Evolutionary conservation across 768 basidiomycete genomes (phyloP), one percentile per base, ranked within the genome.

Genomic region (Suillus americanus): DNA sequence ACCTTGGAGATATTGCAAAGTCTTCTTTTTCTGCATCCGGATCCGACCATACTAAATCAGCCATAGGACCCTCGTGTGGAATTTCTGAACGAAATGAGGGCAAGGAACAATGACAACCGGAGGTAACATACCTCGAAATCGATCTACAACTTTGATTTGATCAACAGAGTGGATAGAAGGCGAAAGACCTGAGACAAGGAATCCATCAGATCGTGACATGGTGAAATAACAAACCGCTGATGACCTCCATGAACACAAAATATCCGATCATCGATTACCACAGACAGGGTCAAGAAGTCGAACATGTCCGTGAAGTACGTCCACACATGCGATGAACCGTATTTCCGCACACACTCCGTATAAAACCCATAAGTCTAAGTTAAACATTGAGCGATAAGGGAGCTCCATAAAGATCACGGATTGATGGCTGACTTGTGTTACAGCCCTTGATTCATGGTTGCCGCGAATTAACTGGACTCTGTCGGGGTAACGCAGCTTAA

Each of bases 241-340:
- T 60, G 67, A 94, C 97, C 97, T 71, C 97, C 97, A 70, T 99
- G 97, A 12, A 99, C 97, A 71, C 97, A 99, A 77, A 99, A 98
- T 84, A 99, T 98, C 72, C 89, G 90, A 81, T 99, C 95, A 79
- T 99, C 97, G 71, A 99, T 98, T 66, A 99, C 97, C 63, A 97
- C 96, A 40, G 94, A 95, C 63, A 99, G 82, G 13, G 97, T 99
- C 69, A 99, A 79, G 81, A 95, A 99, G 81, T 99, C 97, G 78
- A 99, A 99, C 97, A 99, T 97, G 79, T 99, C 97, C 65, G 97
- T 99, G 73, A 99, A 99, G 78, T 99, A 98, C 33, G 94, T 95
- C 97, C 97, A 99, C 40, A 98, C 97, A 70, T 92, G 90, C 38
- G 95, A 89, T 2, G 93, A 90, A 62, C 95, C 96, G 71, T 99